These are phyloP conservation scores for Verticillium albo-atrum DNA, from an alignment of 2,329 filamentous ascomycete genomes.

Conservation along the genomic window DNA sequence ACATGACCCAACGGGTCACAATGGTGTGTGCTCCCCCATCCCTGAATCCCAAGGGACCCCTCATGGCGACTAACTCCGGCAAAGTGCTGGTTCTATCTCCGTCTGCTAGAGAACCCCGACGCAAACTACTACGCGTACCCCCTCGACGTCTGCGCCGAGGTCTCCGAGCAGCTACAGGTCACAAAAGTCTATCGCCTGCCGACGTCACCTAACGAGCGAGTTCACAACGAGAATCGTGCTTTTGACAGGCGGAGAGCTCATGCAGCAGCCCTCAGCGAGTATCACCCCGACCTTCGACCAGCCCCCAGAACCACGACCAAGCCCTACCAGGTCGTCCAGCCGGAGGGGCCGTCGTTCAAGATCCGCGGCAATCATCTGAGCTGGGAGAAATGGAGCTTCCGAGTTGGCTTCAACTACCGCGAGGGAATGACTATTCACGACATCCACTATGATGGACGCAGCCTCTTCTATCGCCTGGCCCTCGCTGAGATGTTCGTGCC, in stretches of 20 bases:
- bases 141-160: constrained; percentile 45
- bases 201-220: constrained; percentile 29
- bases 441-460: constrained; percentile 48
- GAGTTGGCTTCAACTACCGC: constrained; percentile 43
- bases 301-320: constrained; percentile 21
- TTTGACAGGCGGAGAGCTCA: constrained; percentile 32
- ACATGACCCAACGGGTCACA: constrained; percentile 38
- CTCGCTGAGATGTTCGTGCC: constrained; percentile 57
- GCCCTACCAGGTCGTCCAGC: constrained; percentile 32
- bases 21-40: constrained; percentile 33
- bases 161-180: constrained; percentile 42
- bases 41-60: background rate
- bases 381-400: constrained; percentile 51
- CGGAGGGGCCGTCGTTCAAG: constrained; percentile 35
- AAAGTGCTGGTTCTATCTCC: constrained; percentile 31
- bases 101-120: constrained; percentile 33
- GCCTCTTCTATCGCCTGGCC: constrained; percentile 51
- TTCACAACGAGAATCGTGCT: constrained; percentile 22
- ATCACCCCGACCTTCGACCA: constrained; percentile 23
- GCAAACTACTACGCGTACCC: constrained; percentile 55
- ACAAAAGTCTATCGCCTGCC: constrained; percentile 44
- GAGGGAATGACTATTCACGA: constrained; percentile 45
- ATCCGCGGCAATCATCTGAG: constrained; percentile 36
- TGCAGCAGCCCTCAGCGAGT: constrained; percentile 13
- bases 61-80: too few relatives aligned